Conservation (phyloP, 345 rosid species). For the Geranium rotundifolium region DNA sequence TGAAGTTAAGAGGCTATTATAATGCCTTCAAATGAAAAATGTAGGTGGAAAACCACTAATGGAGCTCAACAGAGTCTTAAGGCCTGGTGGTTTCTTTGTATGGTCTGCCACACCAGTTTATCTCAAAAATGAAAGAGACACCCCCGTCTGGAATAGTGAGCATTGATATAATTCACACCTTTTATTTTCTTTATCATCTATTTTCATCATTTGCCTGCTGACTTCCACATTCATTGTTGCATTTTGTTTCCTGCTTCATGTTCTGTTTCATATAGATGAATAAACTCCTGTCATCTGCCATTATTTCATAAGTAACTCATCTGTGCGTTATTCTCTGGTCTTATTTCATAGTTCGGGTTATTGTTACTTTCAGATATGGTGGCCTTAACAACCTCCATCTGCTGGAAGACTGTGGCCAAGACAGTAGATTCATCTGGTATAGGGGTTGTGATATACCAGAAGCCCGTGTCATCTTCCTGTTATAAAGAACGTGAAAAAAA, state of each 20-base stretch:
- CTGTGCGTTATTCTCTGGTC: conserved; percentile 4
- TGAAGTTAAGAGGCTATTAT: conserved; percentile 5
- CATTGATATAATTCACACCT: conserved; percentile 2
- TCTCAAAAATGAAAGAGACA: conserved; percentile 51
- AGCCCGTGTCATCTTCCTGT: conserved; percentile 60
- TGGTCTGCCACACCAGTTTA: conserved; percentile 98
- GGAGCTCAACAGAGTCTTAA: conserved; percentile 84
- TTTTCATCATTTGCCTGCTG: neutral
- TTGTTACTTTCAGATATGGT: conserved; percentile 55
- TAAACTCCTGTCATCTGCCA: too few species aligned
- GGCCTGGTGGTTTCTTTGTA: conserved; percentile 89
- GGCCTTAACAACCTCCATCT: conserved; percentile 56
- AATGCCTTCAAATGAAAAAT: conserved; percentile 10
- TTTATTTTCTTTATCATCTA: conserved; percentile 1
- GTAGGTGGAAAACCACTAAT: conserved; percentile 86
- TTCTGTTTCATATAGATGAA: neutral
- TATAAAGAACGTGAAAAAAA: conserved; percentile 41
- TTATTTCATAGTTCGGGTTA: conserved; percentile 1
- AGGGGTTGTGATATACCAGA: conserved; percentile 78
- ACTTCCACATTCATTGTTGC: too few species aligned
- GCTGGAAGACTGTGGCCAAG: conserved; percentile 74
- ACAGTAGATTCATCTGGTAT: conserved; percentile 48
- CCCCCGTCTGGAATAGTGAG: conserved; percentile 55
- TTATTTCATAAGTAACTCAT: neutral
- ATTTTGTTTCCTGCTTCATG: too few species aligned